These are phyloP conservation scores for Epichloe aotearoae DNA, from an alignment of 2,329 filamentous ascomycete species.

Conservation along the genomic window DNA sequence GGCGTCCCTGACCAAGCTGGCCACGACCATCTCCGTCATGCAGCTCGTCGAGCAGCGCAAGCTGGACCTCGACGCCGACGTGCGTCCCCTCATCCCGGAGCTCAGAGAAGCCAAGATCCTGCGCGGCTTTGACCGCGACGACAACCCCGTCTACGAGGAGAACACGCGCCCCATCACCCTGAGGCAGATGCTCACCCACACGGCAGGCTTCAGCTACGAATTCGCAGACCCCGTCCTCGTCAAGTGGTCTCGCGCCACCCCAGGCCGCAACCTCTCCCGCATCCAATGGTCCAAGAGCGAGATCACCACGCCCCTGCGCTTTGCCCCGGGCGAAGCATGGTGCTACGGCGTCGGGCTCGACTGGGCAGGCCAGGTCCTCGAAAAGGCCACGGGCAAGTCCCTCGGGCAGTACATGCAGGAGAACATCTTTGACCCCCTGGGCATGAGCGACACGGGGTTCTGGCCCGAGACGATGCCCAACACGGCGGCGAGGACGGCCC, in stretches of 20 bases:
- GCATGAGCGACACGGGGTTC: slow-evolving; percentile 25
- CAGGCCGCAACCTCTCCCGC: slow-evolving; percentile 19
- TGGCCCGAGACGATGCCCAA: slow-evolving; percentile 17
- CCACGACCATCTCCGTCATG: slow-evolving; percentile 24
- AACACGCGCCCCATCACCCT: slow-evolving; percentile 26
- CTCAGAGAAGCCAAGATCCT: slow-evolving; percentile 23
- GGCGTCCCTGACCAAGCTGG: slow-evolving; percentile 32
- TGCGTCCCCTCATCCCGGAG: slow-evolving; percentile 21
- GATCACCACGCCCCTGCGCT: slow-evolving; percentile 31
- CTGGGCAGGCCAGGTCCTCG: slow-evolving; percentile 33
- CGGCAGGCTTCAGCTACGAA: slow-evolving; percentile 33
- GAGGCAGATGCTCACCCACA: slow-evolving; percentile 35
- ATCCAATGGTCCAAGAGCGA: slow-evolving; percentile 22
- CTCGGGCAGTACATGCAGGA: slow-evolving; percentile 25
- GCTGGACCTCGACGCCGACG: slow-evolving; percentile 24
- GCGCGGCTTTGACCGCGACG: slow-evolving; percentile 21
- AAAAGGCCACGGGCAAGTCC: slow-evolving; percentile 23
- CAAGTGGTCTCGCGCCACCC: slow-evolving; percentile 24
- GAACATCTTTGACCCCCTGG: slow-evolving; percentile 24
- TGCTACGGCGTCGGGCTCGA: slow-evolving; percentile 33
- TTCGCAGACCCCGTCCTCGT: slow-evolving; percentile 23
- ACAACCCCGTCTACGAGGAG: slow-evolving; percentile 23
- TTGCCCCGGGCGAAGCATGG: slow-evolving; percentile 34
- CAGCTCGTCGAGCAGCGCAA: slow-evolving; percentile 25
- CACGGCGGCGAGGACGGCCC: slow-evolving; percentile 11